Evolutionary conservation across 208 protist genomes (phyloP), one percentile per base, ranked within the genome.

Genomic region (Entamoeba invadens): DNA sequence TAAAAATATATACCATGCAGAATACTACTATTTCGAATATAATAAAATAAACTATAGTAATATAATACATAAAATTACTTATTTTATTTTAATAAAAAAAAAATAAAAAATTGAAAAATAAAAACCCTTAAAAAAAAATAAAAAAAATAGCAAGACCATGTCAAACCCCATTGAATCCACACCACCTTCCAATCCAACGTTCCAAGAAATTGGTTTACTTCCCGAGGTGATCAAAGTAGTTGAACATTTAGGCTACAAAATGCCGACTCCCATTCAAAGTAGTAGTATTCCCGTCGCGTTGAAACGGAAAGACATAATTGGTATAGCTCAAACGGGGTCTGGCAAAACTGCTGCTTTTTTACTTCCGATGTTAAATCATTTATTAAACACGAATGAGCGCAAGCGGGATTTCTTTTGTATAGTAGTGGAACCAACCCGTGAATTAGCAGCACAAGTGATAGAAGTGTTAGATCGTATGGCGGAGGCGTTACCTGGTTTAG

Each of bases 341-440:
- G 98, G 99, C 93, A 99, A 99, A 95, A 99, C 99, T 3, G 98
- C 97, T 44, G 97, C 98, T 2, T 99, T 99, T 95, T 97, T 97
- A 18, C 96, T 99, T 87, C 99, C 99, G 12, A 97, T 99, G n/a
- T 96, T 99, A 31, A 97, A 99, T 94, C 97, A 95, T 95, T 96
- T 99, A 42, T 92, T 92, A 44, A 68, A 68, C 25, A 25, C 25
- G 14, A 68, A 68, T 31, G 42, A 45, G 16, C 44, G 45, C 4
- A 14, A 35, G 44, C 21, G n/a, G 45, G 42, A 2, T 46, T 92
- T 94, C 87, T 46, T 38, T 92, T 51, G 44, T 45, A 44, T 94
- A 44, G 46, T 94, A 8, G n/a, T 95, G 3, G 2, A 57, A 45
- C 94, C 94, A 4, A 95, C 94, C 18, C 3, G 94, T 51, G 94